Conservation (phyloP, 495 filamentous ascomycete species). For the Xylaria cubensis region DNA sequence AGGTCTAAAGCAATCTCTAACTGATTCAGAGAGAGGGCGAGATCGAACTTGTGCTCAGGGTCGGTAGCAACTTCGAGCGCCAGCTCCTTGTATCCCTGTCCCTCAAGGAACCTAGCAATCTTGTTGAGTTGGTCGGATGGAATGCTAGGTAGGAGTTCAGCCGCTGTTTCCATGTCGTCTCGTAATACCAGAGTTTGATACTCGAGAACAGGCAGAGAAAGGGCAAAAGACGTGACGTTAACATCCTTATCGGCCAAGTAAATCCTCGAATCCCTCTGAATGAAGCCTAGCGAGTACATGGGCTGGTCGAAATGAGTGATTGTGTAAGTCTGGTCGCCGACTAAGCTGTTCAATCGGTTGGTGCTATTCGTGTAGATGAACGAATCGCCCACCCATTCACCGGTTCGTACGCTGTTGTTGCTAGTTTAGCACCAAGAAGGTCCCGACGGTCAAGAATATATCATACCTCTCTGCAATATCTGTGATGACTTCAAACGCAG, state of each 20-base stretch:
- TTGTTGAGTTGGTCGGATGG: constrained; percentile 93
- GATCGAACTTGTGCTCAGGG: constrained; percentile 93
- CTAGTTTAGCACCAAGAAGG: constrained; percentile 31
- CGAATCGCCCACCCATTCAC: constrained; percentile 97
- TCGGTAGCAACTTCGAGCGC: constrained; percentile 97
- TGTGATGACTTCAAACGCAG: constrained; percentile 94
- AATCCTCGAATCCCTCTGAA: constrained; percentile 89
- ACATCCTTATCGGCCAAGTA: constrained; percentile 97
- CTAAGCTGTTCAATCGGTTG: constrained; percentile 96
- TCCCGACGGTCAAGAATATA: not conserved
- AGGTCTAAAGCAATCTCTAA: constrained; percentile 84
- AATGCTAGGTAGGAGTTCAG: constrained; percentile 81
- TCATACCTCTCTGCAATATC: constrained; percentile 86
- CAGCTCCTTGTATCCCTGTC: constrained; percentile 94
- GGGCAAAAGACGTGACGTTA: constrained; percentile 83
- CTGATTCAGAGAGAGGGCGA: constrained; percentile 82
- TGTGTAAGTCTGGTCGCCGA: constrained; percentile 98
- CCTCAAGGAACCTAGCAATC: constrained; percentile 96
- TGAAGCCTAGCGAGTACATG: constrained; percentile 94
- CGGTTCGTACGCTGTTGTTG: constrained; percentile 79
- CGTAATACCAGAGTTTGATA: constrained; percentile 97
- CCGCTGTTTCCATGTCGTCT: constrained; percentile 91
- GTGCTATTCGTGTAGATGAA: constrained; percentile 98
- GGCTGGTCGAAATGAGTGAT: constrained; percentile 95
- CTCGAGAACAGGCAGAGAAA: constrained; percentile 93